Evolutionary conservation across 768 basidiomycete species (phyloP).

Genomic region (Calocera viscosa): DNA sequence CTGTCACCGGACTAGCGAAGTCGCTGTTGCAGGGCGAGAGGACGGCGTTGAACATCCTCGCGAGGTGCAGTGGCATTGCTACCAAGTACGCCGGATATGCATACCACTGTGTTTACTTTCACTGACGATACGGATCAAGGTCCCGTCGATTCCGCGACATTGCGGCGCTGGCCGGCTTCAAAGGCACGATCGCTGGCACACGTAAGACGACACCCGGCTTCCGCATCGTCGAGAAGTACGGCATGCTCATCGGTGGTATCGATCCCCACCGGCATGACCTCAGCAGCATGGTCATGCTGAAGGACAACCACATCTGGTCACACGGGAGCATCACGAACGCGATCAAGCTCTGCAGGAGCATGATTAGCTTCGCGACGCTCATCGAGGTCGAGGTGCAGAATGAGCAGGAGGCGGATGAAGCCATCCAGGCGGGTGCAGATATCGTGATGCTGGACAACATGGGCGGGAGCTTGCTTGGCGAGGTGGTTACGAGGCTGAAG

Average conservation of each 20-base stretch:
- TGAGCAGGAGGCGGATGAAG: constrained; percentile 86
- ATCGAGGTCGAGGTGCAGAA: constrained; percentile 89
- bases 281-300: constrained; percentile 99
- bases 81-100: constrained; percentile 55
- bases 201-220: constrained; percentile 97
- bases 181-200: constrained; percentile 85
- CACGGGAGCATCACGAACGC: constrained; percentile 84
- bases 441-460: constrained; percentile 95
- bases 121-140: constrained; percentile 32
- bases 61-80: constrained; percentile 92
- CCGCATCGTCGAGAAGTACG: constrained; percentile 94
- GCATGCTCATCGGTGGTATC: constrained; percentile 94
- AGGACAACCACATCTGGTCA: constrained; percentile 99
- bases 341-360: constrained; percentile 68
- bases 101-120: too few species aligned
- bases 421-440: constrained; percentile 91
- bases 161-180: constrained; percentile 64
- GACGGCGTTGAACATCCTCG: constrained; percentile 82
- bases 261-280: constrained; percentile 92
- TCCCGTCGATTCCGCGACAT: constrained; percentile 72
- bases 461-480: constrained; percentile 56
- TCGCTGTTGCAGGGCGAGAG: constrained; percentile 84
- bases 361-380: constrained; percentile 81
- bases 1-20: constrained; percentile 78
- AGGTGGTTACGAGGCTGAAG: constrained; percentile 56